Conservation (phyloP, 2,329 filamentous ascomycete genomes). For the Talaromyces sp. region DNA sequence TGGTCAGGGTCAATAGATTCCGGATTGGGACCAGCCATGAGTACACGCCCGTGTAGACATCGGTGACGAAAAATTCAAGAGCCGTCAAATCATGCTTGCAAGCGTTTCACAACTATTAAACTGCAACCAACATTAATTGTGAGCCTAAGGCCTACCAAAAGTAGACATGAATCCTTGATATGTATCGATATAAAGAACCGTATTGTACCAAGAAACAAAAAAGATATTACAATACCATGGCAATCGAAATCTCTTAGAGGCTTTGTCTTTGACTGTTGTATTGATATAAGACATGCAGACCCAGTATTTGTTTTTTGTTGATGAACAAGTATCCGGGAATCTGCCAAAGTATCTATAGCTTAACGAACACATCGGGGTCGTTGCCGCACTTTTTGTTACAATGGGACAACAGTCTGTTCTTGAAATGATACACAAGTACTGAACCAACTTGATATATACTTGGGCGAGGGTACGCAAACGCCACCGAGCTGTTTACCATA, state of each 20-base stretch:
- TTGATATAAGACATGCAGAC: neutral
- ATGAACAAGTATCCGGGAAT: neutral
- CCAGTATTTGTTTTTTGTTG: neutral
- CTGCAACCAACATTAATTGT: neutral
- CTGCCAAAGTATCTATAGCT: conserved; percentile 45
- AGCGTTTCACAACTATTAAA: neutral
- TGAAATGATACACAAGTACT: neutral
- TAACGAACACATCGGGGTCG: conserved; percentile 67
- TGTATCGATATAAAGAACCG: neutral
- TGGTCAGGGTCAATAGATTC: neutral
- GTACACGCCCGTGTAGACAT: neutral
- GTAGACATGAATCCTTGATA: neutral
- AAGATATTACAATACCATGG: neutral
- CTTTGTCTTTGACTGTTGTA: conserved; percentile 24
- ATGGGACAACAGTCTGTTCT: conserved; percentile 44
- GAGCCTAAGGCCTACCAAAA: neutral
- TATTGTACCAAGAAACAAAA: neutral
- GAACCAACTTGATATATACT: conserved; percentile 41
- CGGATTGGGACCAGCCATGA: neutral
- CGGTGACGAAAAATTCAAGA: neutral
- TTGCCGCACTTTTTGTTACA: conserved; percentile 62
- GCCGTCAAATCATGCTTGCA: neutral
- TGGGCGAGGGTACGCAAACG: conserved; percentile 51
- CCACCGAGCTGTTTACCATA: conserved; percentile 56
- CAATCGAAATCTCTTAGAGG: conserved; percentile 12